Base-by-base conservation (phyloP, 768 basidiomycete genomes). In the Boletellus ananiceps region DNA sequence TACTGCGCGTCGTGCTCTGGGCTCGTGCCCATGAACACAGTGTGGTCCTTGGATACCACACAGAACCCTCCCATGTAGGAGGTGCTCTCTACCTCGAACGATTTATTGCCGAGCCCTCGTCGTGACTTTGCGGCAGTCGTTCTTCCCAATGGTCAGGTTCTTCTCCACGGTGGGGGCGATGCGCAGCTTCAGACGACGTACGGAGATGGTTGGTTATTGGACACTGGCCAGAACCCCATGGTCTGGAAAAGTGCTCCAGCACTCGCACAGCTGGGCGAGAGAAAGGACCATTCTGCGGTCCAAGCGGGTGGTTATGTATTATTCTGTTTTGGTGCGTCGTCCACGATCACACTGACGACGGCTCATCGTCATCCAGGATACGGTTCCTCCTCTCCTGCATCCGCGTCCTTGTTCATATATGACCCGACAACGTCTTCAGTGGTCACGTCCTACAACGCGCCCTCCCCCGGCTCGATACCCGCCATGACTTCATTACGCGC, bases 151-250 rank as follows among this genome's bases (percentile, higher is more conserved):
- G 77, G 76, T 32, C 77, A 75, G 40, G 69, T 90, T 18, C 67
- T 93, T 48, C 80, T 94, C 14, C 87, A 91, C 18, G 93, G 93
- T 5, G 93, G 93, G 6, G 76, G 80, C 25, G 81, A 88, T 58
- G 78, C 75, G 4, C 60, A 50, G 33, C 69, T 82, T 36, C 76
- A 83, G 58, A 72, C 58, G 4, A 77, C 75, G n/a, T 77, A 74
- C 48, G 71, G 64, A 33, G 84, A 86, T 66, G 93, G 90, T 14
- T 86, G 81, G 83, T 74, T 85, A 46, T 76, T 86, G 32, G 81
- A 84, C 60, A 78, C 79, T 3, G 69, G 70, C 9, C 69, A 73
- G 58, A 73, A 60, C 47, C 79, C 82, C 3, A 79, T 82, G 73
- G 69, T 70, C 2, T 91, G 88, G 89, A 74, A 69, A 8, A 54